Conservation (phyloP, 2,329 filamentous ascomycete species). For the Orbilia quercus region DNA sequence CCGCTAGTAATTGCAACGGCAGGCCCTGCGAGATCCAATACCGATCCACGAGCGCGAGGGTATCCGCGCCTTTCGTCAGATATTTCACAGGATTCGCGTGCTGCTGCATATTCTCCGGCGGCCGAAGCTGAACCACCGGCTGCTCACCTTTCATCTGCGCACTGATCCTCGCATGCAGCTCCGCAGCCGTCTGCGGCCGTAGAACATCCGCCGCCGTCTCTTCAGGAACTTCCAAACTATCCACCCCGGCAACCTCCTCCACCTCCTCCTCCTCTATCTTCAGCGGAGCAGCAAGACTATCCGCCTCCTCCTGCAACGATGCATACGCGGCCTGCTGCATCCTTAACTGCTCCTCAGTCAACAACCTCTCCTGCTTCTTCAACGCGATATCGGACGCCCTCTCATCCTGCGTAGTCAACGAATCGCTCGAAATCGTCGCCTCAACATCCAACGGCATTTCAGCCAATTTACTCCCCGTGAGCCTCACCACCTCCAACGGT, state of each 20-base stretch:
- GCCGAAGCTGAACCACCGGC: too few species aligned
- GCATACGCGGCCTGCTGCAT: conserved; percentile 10
- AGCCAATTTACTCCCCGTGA: background rate
- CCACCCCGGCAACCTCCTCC: too few species aligned
- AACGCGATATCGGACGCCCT: background rate
- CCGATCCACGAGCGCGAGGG: background rate
- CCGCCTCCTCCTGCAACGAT: background rate
- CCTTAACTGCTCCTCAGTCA: background rate
- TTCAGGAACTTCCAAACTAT: too few species aligned
- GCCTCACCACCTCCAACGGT: background rate
- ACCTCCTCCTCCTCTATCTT: too few species aligned
- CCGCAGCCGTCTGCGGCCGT: too few species aligned
- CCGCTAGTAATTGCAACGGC: background rate
- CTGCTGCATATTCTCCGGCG: too few species aligned
- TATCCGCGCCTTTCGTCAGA: background rate
- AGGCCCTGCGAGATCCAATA: conserved; percentile 1
- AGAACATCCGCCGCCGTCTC: too few species aligned
- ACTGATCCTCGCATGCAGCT: too few species aligned
- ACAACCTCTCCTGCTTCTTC: background rate
- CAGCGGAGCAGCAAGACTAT: too few species aligned
- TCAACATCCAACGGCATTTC: too few species aligned
- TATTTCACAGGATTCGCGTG: background rate
- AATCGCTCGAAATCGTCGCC: too few species aligned
- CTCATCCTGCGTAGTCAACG: background rate
- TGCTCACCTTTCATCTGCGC: too few species aligned